Base-by-base conservation (phyloP, 257 asterid species). In the Solanum chilense region DNA sequence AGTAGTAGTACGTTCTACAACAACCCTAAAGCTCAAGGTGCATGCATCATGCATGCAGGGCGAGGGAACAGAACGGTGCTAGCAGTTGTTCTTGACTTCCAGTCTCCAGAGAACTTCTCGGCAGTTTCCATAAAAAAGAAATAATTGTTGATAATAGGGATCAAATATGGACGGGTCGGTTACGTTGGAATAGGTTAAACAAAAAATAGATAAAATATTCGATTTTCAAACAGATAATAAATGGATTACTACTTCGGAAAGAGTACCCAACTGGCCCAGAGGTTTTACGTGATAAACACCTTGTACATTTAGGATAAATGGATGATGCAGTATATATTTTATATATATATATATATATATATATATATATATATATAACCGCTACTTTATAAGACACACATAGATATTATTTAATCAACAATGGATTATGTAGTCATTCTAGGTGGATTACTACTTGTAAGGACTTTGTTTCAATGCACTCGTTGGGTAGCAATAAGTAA, bases 371-470 rank as follows among this genome's bases (percentile, higher is more conserved):
- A 47, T 47, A 47, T 15, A 15, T 62, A 62, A 21, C 81, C 81
- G 6, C 49, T 73, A 37, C 39, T 37, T 37, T 37, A 37, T 37
- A 37, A 37, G 39, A 37, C 39, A 37, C 37, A 35, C 7, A 37
- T 37, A 37, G 5, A 35, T 37, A 37, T 66, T 66, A 66, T 8
- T 58, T 58, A 21, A 58, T 66, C 31, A 9, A 6, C 35, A 39
- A 90, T 90, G 92, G 88, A 88, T 74, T 88, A 62, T 78, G 52
- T 85, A n/a, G 84, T 78, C 25, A 42, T 87, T 37, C 91, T 91
- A 0, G 85, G 95, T 8, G 96, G 93, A 25, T 87, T 88, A 16
- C 90, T 95, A 6, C 90, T 95, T 8, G 84, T 88, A 81, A 66
- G 84, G 39, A 85, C 81, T 42, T 47, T 90, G 29, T 5, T 44